Base-by-base conservation (phyloP, 495 filamentous ascomycete genomes). In the Trichoderma reesei region DNA sequence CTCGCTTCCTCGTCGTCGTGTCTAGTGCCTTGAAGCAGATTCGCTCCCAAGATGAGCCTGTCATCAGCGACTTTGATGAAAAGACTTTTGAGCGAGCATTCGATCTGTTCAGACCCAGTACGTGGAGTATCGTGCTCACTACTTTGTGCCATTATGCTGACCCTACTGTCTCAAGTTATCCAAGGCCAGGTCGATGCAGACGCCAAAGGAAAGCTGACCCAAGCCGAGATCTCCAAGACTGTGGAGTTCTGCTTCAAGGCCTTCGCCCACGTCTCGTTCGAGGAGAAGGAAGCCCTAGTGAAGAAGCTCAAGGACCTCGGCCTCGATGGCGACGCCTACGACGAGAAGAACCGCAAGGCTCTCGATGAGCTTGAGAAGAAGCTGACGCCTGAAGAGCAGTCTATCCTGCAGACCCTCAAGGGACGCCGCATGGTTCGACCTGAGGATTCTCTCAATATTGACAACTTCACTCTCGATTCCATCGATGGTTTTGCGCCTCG, bases 1-100 rank as follows among this genome's bases (percentile, higher is more conserved):
- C 78, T 2, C 75, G 80, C 9, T 84, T 84, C 71, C 64, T 82
- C 41, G 59, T 84, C 2, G 72, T 82, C 3, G 76, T 83, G 2
- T 60, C 73, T 44, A 80, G 72, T 61, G 72, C 77, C 1, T 66
- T 72, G 8, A 75, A 75, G 68, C 82, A 83, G 70, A 81, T 84
- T 51, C 65, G 69, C 9, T 9, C 62, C 16, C 67, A 72, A 31
- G 74, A 80, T 10, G 64, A 71, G 18, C 72, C 68, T 31, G 66
- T 74, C 13, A 60, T 74, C 16, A 59, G 44, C 13, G 70, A 79
- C 60, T 75, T 70, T 41, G 76, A 81, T 36, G 79, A 81, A 62
- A 67, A 78, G 0, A 73, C 67, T 31, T 81, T 81, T 62, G 78
- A 81, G 8, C 66, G 70, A 37, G 80, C 80, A 13, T 82, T 82